Conservation (phyloP, 306 rosid genomes). For the Vachellia pachyceras region DNA sequence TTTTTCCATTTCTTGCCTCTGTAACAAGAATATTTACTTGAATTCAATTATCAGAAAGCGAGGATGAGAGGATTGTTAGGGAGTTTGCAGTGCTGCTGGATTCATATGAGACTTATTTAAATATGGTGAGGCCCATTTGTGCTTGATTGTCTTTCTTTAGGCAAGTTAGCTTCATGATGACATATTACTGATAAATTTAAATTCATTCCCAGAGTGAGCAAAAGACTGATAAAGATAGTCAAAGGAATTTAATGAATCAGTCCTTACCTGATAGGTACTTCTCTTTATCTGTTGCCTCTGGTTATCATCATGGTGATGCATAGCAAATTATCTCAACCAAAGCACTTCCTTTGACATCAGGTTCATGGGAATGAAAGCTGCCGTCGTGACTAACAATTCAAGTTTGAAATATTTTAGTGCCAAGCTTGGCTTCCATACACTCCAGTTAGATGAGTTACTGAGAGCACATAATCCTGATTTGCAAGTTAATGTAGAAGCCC, state of each 20-base stretch:
- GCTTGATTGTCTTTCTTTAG: neutral
- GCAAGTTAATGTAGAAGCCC: constrained; percentile 44
- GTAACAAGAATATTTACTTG: constrained; percentile 60
- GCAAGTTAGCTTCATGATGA: constrained; percentile 18
- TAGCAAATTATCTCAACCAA: constrained; percentile 22
- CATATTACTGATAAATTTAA: neutral
- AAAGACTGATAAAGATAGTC: constrained; percentile 36
- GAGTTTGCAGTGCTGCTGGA: constrained; percentile 81
- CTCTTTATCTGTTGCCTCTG: constrained; percentile 12
- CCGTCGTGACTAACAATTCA: constrained; percentile 67
- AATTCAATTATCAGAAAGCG: constrained; percentile 77
- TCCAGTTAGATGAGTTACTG: constrained; percentile 54
- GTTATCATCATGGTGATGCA: constrained; percentile 6
- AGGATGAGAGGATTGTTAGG: constrained; percentile 76
- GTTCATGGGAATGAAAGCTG: constrained; percentile 97
- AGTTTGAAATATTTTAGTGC: constrained; percentile 67
- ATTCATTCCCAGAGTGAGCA: constrained; percentile 54
- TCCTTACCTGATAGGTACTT: constrained; percentile 75
- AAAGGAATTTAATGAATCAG: constrained; percentile 42
- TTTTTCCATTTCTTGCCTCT: neutral
- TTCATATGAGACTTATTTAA: constrained; percentile 51
- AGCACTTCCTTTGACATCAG: constrained; percentile 52
- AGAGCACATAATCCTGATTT: constrained; percentile 29
- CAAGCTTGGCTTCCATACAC: constrained; percentile 63
- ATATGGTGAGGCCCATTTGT: constrained; percentile 48